Base-by-base conservation (phyloP, 2,329 filamentous ascomycete species). In the Mariannaea sp. region DNA sequence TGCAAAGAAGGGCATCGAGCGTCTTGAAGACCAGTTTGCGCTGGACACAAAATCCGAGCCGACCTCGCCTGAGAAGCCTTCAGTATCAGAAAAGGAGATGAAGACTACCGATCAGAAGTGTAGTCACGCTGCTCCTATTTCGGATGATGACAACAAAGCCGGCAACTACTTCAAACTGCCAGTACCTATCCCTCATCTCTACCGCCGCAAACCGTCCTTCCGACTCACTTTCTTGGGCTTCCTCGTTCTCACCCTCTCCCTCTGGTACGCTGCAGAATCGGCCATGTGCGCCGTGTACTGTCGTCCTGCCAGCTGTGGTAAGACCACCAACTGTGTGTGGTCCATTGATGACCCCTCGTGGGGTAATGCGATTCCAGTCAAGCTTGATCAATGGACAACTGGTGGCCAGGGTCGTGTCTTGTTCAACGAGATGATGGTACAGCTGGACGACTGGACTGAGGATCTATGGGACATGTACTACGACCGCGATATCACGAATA, bases 311-410 rank as follows among this genome's bases (percentile, higher is more conserved):
- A 74, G 73, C 26, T 85, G 83, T 58, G 74, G 74, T 10, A 66
- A 39, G 20, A 17, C 41, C 45, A 67, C 53, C 40, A 74, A 76
- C 2, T 85, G 82, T 64, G 73, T 77, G 29, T 86, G 81, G 81
- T 79, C 78, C 22, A 75, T 77, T 9, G 75, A 81, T 39, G 83
- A 86, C 65, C 84, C 84, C 0, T 77, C 77, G 20, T 86, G 83
- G 68, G 83, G 83, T n/a, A 75, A 73, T 32, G 80, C 82, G 1
- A 74, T 86, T 39, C 83, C 84, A 3, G 78, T 84, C 51, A 86
- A 86, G 71, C 63, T 86, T 10, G 83, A 87, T 64, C 77, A 86
- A 60, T 86, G 83, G 83, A 65, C 74, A 7, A 81, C 80, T 0
- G 78, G 80, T 13, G 82, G 82, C 1, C 70, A 69, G 27, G 80